These are phyloP conservation scores for Scolecobasidium constrictum DNA, from an alignment of 2,329 filamentous ascomycete genomes.

Conservation along the genomic window DNA sequence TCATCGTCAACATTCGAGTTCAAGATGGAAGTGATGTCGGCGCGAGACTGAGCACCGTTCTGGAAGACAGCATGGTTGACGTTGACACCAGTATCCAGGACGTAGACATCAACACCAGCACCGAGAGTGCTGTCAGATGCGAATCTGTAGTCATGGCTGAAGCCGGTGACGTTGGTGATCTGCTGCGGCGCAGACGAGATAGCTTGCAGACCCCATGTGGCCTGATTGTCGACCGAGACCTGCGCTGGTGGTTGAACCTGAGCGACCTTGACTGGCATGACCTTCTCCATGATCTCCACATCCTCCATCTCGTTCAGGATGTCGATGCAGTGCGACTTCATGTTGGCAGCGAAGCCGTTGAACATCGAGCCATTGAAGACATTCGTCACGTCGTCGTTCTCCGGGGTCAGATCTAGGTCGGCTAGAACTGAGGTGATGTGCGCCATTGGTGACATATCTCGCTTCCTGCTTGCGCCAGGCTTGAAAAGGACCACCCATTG, in stretches of 20 bases:
- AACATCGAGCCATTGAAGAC: constrained; percentile 31
- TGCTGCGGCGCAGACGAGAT: constrained; percentile 25
- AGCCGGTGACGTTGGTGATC: constrained; percentile 16
- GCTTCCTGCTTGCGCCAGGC: constrained; percentile 9
- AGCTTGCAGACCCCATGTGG: constrained; percentile 37
- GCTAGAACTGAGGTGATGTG: constrained; percentile 24
- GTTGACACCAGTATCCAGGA: constrained; percentile 38
- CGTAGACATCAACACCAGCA: constrained; percentile 35
- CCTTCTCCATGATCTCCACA: constrained; percentile 30
- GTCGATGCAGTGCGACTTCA: constrained; percentile 28
- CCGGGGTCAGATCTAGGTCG: constrained; percentile 23
- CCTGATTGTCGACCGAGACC: constrained; percentile 13
- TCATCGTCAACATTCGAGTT: constrained; percentile 26
- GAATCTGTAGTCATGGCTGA: constrained; percentile 33
- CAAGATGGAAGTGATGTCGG: constrained; percentile 6
- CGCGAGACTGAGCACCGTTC: constrained; percentile 22
- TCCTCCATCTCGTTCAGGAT: constrained; percentile 28
- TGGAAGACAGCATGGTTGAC: constrained; percentile 32
- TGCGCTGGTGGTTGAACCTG: constrained; percentile 14
- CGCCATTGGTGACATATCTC: constrained; percentile 12
- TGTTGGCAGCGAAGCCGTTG: constrained; percentile 27
- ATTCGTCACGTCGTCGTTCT: constrained; percentile 24
- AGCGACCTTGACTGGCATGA: constrained; percentile 20
- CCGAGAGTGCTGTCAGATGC: constrained; percentile 23
- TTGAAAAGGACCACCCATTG: constrained; percentile 29